phyloP scores from a whole-genome alignment of 2,329 filamentous ascomycete species.

The Cryphonectria naterciae region DNA sequence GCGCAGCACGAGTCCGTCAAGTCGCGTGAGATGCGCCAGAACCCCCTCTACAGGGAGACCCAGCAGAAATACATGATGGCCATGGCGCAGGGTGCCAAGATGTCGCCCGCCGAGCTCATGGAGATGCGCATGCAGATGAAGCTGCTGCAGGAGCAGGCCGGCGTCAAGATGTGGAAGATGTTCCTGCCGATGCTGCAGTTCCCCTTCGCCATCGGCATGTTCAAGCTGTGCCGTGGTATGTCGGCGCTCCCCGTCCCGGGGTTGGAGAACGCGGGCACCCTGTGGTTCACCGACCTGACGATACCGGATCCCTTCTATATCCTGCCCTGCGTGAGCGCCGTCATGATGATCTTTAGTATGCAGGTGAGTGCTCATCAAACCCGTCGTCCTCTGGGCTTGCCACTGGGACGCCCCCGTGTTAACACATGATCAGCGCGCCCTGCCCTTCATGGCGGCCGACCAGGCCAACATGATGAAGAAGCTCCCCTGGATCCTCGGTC shows the following conservation, averaged over 20 bases:
- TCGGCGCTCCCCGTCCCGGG: conserved; percentile 77
- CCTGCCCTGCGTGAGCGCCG: conserved; percentile 67
- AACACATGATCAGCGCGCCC: conserved; percentile 34
- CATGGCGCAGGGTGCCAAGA: conserved; percentile 37
- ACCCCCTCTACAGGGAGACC: conserved; percentile 58
- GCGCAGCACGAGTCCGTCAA: conserved; percentile 66
- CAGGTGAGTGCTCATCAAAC: conserved; percentile 49
- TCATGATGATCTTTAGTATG: conserved; percentile 60
- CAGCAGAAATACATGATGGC: conserved; percentile 56
- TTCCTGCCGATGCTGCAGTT: conserved; percentile 61
- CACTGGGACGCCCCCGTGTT: conserved; percentile 11
- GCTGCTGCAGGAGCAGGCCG: conserved; percentile 56
- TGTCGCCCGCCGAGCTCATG: conserved; percentile 53
- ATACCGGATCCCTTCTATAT: conserved; percentile 76
- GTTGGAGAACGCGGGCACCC: conserved; percentile 68
- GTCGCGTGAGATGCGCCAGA: conserved; percentile 59
- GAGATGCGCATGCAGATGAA: conserved; percentile 52
- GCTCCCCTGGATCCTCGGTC: conserved; percentile 42
- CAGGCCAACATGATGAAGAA: conserved; percentile 38
- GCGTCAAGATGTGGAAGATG: conserved; percentile 54
- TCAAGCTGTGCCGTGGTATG: conserved; percentile 78
- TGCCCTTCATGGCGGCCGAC: conserved; percentile 39
- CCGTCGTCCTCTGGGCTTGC: neutral
- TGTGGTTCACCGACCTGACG: conserved; percentile 83
- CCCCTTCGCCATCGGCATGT: conserved; percentile 79